These are phyloP conservation scores for Alternaria alternata DNA, from an alignment of 2,329 filamentous ascomycete genomes.

Conservation along the genomic window DNA sequence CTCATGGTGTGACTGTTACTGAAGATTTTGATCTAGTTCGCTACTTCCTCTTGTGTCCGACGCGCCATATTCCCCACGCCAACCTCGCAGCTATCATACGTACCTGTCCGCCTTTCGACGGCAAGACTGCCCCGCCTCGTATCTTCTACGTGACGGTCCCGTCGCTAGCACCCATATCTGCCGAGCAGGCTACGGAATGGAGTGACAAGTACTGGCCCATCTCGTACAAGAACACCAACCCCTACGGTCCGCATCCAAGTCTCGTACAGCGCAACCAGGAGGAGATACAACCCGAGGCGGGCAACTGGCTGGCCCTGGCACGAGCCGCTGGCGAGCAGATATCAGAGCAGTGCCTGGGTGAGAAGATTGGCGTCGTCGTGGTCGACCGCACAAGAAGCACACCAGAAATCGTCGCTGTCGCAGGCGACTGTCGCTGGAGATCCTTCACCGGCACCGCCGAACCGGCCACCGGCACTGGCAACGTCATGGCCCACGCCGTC, in stretches of 20 bases:
- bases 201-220: slow-evolving; percentile 82
- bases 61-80: slow-evolving; percentile 60
- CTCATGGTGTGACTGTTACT: slow-evolving; percentile 31
- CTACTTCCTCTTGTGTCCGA: slow-evolving; percentile 62
- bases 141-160: slow-evolving; percentile 74
- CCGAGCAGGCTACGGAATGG: slow-evolving; percentile 78
- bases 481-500: slow-evolving; percentile 80
- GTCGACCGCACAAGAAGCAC: slow-evolving; percentile 63
- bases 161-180: slow-evolving; percentile 75
- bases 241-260: slow-evolving; percentile 82
- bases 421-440: slow-evolving; percentile 78
- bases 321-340: slow-evolving; percentile 69
- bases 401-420: slow-evolving; percentile 72
- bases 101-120: slow-evolving; percentile 51
- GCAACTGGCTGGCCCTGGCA: slow-evolving; percentile 73
- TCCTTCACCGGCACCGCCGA: slow-evolving; percentile 41
- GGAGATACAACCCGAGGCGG: slow-evolving; percentile 70
- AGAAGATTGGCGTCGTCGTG: slow-evolving; percentile 77
- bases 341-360: slow-evolving; percentile 66
- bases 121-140: slow-evolving; percentile 56
- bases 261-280: slow-evolving; percentile 74
- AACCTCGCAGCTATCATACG: slow-evolving; percentile 52
- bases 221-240: slow-evolving; percentile 86
- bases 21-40: slow-evolving; percentile 50
- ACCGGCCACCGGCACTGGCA: slow-evolving; percentile 61